Base-by-base conservation (phyloP, 2,329 filamentous ascomycete genomes). In the Claviceps humidiphila region DNA sequence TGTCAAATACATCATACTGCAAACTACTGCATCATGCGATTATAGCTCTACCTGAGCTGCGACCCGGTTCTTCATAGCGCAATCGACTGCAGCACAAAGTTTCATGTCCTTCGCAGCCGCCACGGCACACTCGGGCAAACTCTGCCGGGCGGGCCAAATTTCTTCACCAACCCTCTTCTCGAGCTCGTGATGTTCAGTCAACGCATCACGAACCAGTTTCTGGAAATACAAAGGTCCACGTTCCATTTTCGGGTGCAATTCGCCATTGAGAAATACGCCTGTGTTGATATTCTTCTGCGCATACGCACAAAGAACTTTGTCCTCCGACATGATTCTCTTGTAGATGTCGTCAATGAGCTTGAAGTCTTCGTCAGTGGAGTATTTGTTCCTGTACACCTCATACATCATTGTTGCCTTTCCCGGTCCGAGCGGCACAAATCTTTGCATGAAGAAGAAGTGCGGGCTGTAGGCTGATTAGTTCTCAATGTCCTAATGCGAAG, bases 371-470 rank as follows among this genome's bases (percentile, higher is more conserved):
- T 82, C 75, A n/a, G 70, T 71, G 4, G 78, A 74, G 61, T 76
- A 66, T 61, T 77, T 79, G 71, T 83, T 78, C 54, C 77, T 72
- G 70, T 74, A 84, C 49, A 84, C 74, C 60, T 84, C 77, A 63
- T 84, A 83, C 53, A 71, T 70, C 75, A 84, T 82, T 41, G 69
- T 67, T 2, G 74, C 76, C 43, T 65, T 72, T 39, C 66, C 70
- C 0, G 80, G 68, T 2, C 70, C 68, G 47, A 67, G 72, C 13
- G 81, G 81, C 13, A 83, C 70, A 64, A 82, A 82, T 53, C 78
- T 71, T 61, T 82, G 78, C 51, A 82, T 75, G 68, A 81, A 80
- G 66, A 84, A 76, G 64, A 82, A 82, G 64, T 82, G 70, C n/a
- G 76, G 73, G 14, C 75, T 77, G 8, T 1, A 17, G 22, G 3